phyloP scores from a whole-genome alignment of 495 filamentous ascomycete species.

The Trichoderma gamsii region DNA sequence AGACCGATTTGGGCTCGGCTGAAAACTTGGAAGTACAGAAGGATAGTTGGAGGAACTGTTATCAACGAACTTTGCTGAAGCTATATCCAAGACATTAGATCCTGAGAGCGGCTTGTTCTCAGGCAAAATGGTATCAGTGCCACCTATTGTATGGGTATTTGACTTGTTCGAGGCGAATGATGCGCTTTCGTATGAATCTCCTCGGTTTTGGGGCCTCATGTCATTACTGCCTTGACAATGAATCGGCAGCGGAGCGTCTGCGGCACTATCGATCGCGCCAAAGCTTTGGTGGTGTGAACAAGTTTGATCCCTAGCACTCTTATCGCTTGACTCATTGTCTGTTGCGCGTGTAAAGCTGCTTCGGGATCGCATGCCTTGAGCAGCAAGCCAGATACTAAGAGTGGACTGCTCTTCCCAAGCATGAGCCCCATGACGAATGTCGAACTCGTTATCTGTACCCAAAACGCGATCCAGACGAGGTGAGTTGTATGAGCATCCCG shows the following conservation, averaged over 20 bases:
- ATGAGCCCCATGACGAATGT: conserved; percentile 6
- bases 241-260: neutral
- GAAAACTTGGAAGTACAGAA: neutral
- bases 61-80: neutral
- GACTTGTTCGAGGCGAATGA: neutral
- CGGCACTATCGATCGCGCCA: conserved; percentile 5
- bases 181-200: neutral
- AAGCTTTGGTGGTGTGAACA: neutral
- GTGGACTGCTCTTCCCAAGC: conserved; percentile 15
- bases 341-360: neutral
- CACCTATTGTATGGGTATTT: neutral
- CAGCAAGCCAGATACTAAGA: conserved; percentile 13
- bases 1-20: conserved; percentile 2
- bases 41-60: neutral
- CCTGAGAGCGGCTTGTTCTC: neutral
- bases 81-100: neutral
- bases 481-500: neutral
- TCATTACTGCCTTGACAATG: neutral
- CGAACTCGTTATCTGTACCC: conserved; percentile 6
- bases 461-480: neutral
- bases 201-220: neutral
- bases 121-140: neutral
- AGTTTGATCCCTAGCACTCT: neutral
- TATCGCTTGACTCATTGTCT: neutral
- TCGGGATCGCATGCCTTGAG: conserved; percentile 4